These are phyloP conservation scores for Phytophthora citricola DNA, from an alignment of 352 stramenopile species.

Conservation along the genomic window DNA sequence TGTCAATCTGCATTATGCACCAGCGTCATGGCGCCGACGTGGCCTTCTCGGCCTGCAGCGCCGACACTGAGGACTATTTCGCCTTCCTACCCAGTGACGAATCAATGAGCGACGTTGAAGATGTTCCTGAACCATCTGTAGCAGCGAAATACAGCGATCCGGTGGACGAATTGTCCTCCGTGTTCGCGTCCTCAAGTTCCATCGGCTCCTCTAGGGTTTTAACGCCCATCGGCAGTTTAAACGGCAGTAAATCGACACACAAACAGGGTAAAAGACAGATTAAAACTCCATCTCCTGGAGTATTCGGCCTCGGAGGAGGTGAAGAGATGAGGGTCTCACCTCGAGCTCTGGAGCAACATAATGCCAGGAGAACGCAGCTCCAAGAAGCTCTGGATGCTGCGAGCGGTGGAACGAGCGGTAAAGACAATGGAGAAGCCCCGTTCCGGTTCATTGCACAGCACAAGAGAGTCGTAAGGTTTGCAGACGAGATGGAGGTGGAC, in stretches of 20 bases:
- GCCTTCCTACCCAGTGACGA: slow-evolving; percentile 67
- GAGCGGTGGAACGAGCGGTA: slow-evolving; percentile 4
- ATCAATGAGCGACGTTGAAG: slow-evolving; percentile 47
- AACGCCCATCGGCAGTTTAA: slow-evolving; percentile 37
- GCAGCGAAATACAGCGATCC: slow-evolving; percentile 14
- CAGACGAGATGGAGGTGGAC: slow-evolving; percentile 27
- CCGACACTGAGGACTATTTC: slow-evolving; percentile 64
- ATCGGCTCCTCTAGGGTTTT: slow-evolving; percentile 31
- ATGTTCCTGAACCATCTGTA: slow-evolving; percentile 11
- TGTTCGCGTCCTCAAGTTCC: slow-evolving; percentile 31
- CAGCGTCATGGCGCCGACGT: slow-evolving; percentile 13
- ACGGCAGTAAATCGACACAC: not conserved
- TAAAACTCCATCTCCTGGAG: slow-evolving; percentile 15
- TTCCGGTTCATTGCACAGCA: slow-evolving; percentile 48
- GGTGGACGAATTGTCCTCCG: slow-evolving; percentile 39
- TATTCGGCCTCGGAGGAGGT: slow-evolving; percentile 27
- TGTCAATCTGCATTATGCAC: slow-evolving; percentile 19
- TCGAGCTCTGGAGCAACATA: slow-evolving; percentile 44
- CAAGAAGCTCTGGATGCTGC: slow-evolving; percentile 57
- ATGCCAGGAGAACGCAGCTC: slow-evolving; percentile 42
- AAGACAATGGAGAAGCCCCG: slow-evolving; percentile 40
- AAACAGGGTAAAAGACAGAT: not conserved
- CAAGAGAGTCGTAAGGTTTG: slow-evolving; percentile 16
- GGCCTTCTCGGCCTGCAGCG: slow-evolving; percentile 36
- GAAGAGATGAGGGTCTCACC: slow-evolving; percentile 51